A percentile compares a stretch with the other conserved stretches of the same genome.
Evolutionary conservation across 2,329 filamentous ascomycete species (phyloP).

Genomic region (Ilyonectria robusta): DNA sequence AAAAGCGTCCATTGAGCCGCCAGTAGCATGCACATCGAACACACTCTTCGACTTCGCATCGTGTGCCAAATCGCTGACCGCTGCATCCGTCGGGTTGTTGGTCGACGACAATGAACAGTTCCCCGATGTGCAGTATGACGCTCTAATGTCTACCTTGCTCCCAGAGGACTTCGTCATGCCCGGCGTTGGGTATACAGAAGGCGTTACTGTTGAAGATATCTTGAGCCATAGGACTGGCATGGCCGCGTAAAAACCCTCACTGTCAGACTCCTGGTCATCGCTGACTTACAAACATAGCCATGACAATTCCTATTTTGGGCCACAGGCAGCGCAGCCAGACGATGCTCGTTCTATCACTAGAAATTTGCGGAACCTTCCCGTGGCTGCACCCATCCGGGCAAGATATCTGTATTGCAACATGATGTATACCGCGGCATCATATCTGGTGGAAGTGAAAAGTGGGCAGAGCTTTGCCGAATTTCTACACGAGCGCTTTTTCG

Average conservation of each 20-base stretch:
- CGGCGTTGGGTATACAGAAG: conserved; percentile 31
- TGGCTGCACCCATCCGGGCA: conserved; percentile 40
- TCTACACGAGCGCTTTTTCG: conserved; percentile 42
- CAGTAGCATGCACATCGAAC: conserved; percentile 37
- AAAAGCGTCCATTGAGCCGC: conserved; percentile 36
- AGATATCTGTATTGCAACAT: conserved; percentile 48
- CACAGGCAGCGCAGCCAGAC: conserved; percentile 35
- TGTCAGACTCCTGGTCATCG: neutral
- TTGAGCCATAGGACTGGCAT: conserved; percentile 47
- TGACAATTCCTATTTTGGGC: conserved; percentile 44
- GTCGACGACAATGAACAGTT: conserved; percentile 40
- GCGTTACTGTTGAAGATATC: conserved; percentile 44
- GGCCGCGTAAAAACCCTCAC: conserved; percentile 30
- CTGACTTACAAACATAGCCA: conserved; percentile 33
- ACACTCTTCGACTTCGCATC: conserved; percentile 49
- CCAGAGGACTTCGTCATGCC: conserved; percentile 48
- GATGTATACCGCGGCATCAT: conserved; percentile 47
- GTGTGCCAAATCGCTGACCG: conserved; percentile 46
- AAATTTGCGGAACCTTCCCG: conserved; percentile 47
- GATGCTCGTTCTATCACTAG: conserved; percentile 43
- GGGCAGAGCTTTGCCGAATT: conserved; percentile 40
- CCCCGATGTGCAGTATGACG: conserved; percentile 43
- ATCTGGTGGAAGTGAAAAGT: conserved; percentile 43
- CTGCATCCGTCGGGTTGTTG: conserved; percentile 44
- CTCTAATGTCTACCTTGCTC: conserved; percentile 43